phyloP scores from a whole-genome alignment of 345 rosid species.

The Bretschneidera sinensis region DNA sequence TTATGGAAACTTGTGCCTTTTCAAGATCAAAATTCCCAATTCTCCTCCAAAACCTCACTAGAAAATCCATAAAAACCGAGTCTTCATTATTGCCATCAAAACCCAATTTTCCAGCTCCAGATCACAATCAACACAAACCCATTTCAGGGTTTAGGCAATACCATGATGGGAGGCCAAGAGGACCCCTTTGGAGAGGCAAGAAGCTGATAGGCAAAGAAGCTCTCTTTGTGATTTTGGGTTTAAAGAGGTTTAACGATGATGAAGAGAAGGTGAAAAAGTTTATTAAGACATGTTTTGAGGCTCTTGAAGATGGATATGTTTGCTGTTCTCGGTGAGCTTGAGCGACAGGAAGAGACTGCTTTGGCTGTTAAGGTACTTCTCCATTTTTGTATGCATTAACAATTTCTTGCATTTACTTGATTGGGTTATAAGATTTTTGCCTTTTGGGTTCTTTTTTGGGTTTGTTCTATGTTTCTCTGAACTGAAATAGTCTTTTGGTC shows the following conservation, averaged over 20 bases:
- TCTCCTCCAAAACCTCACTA: slow-evolving; percentile 29
- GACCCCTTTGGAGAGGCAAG: slow-evolving; percentile 94
- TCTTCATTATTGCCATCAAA: slow-evolving; percentile 20
- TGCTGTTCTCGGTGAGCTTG: slow-evolving; percentile 78
- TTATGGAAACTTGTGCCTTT: slow-evolving; percentile 47
- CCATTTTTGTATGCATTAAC: background rate
- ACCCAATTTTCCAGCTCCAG: slow-evolving; percentile 13
- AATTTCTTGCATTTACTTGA: background rate
- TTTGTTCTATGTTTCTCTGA: too few species aligned
- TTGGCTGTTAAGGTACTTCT: slow-evolving; percentile 58
- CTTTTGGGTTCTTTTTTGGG: background rate
- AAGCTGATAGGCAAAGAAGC: slow-evolving; percentile 87
- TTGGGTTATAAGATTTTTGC: background rate
- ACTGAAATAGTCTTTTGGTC: background rate
- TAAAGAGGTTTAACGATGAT: slow-evolving; percentile 76
- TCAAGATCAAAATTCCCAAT: slow-evolving; percentile 36
- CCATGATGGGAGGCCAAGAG: slow-evolving; percentile 95
- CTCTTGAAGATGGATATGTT: slow-evolving; percentile 74
- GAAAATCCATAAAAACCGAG: slow-evolving; percentile 10
- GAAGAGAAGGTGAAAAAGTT: slow-evolving; percentile 66
- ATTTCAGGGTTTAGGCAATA: slow-evolving; percentile 37
- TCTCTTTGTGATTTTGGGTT: slow-evolving; percentile 60
- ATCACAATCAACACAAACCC: slow-evolving; percentile 12
- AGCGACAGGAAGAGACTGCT: slow-evolving; percentile 75
- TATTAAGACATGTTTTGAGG: slow-evolving; percentile 69